Evolutionary conservation across 345 rosid genomes (phyloP), one percentile per base, ranked within the genome.

Genomic region (Geranium brycei): DNA sequence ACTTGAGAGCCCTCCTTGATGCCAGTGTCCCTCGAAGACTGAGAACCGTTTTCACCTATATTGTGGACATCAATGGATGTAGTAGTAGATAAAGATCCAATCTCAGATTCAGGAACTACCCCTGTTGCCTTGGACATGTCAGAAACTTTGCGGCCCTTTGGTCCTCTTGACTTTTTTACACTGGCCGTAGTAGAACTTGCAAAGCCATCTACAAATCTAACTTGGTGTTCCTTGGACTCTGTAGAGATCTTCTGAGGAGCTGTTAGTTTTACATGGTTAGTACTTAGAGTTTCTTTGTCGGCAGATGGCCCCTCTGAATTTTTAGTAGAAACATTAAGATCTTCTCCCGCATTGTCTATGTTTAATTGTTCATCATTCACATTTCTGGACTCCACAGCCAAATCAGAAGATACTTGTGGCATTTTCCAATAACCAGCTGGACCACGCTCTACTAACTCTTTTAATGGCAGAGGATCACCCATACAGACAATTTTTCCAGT

Each of bases 401-500:
- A 68, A 58, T 75, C 79, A 64, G 78, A 70, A 68, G 82, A 64
- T 60, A 62, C 76, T 68, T 70, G 78, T 55, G 82, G 64, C 31
- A 70, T 72, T 78, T 84, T 85, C 92, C 87, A 85, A 60, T 78
- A 85, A 73, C 85, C 82, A 75, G 76, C 87, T n/a, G 85, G 85
- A 71, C 95, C 97, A 35, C 76, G 81, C 74, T 85, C 85, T 51
- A 80, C 79, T 62, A 88, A 81, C 72, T 85, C 83, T 68, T 68
- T 68, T 71, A 91, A 78, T 63, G 82, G 68, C 62, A 83, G 72
- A 72, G 87, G 83, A 67, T 85, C 93, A 18, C 88, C 90, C 96
- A 95, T 79, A 4, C 91, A 83, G 67, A 87, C 95, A 62, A 91
- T 82, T 73, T 80, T 91, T 66, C 97, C 97, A 68, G 96, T 96